Conservation (phyloP, 345 rosid species). For the Gossypium bickii region DNA sequence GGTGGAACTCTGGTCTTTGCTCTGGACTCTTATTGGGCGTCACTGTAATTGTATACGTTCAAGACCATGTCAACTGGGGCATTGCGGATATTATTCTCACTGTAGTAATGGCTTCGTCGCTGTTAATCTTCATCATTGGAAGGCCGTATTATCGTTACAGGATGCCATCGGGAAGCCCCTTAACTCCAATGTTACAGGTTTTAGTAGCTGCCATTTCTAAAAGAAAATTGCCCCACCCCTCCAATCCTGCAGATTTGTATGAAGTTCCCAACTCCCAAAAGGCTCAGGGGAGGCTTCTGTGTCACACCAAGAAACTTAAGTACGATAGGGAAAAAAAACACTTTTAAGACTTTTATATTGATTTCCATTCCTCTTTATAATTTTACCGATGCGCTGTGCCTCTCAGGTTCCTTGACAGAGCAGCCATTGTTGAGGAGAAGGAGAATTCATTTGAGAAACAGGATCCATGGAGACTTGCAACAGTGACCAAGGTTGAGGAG, state of each 20-base stretch:
- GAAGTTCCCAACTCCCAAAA: conserved; percentile 40
- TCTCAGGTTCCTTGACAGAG: conserved; percentile 86
- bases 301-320: conserved; percentile 65
- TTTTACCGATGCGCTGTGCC: background rate
- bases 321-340: conserved; percentile 23
- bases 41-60: conserved; percentile 63
- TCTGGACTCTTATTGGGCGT: conserved; percentile 70
- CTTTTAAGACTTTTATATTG: background rate
- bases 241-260: conserved; percentile 45
- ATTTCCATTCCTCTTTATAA: too few species aligned
- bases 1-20: conserved; percentile 89
- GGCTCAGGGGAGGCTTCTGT: conserved; percentile 51
- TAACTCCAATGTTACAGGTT: conserved; percentile 82
- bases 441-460: conserved; percentile 37
- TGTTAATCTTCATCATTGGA: conserved; percentile 58
- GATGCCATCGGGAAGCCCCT: conserved; percentile 66
- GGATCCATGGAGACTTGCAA: conserved; percentile 70
- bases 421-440: conserved; percentile 53
- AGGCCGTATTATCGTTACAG: conserved; percentile 69
- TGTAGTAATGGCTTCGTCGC: conserved; percentile 56
- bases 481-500: conserved; percentile 83
- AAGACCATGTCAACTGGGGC: conserved; percentile 86
- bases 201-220: conserved; percentile 69
- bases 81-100: conserved; percentile 61
- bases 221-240: conserved; percentile 59